Base-by-base conservation (phyloP, 331 rosid species). In the Malus hybrid region DNA sequence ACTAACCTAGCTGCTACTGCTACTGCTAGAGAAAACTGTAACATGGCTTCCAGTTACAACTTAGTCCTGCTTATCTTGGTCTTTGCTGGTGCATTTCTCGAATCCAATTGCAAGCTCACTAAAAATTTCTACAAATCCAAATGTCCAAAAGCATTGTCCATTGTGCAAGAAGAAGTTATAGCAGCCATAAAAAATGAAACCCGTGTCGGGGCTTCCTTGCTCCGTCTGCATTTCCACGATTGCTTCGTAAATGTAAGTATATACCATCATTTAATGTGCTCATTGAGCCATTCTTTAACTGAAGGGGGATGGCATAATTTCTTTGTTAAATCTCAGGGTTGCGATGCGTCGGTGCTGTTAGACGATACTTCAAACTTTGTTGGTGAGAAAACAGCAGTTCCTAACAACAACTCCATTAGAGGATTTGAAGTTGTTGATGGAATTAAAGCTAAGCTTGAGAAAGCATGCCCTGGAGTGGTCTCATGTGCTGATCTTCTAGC, bases 401-500 rank as follows among this genome's bases (percentile, higher is more conserved):
- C 92, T 10, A 91, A 91, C 39, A 70, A 74, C 24, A 81, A 84
- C 70, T 91, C 91, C 1, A 36, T 87, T 3, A 79, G 91, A 75
- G 94, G 97, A 18, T 89, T 80, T 71, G 83, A 87, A 6, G 89
- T 86, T 22, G 78, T 89, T 42, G 90, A 89, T 16, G 68, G 66
- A 33, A 86, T 89, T 19, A 91, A 91, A 82, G 77, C 84, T 48
- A 78, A 75, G 33, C 55, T 91, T 36, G 97, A 91, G 80, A 79
- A 39, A 60, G 56, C 73, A 74, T 91, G 97, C 67, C 91, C 95
- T 0, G 87, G 88, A 46, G 63, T 79, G n/a, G 91, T 91, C 75
- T 91, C 97, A 3, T 89, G 97, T 75, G 91, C 97, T 7, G 97
- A 91, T 84, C 85, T 91, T 72, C 39, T 91, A 57, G 82, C 93